Evolutionary conservation across 2,329 filamentous ascomycete genomes (phyloP), one percentile per base, ranked within the genome.

Genomic region (Coniella lustricola): DNA sequence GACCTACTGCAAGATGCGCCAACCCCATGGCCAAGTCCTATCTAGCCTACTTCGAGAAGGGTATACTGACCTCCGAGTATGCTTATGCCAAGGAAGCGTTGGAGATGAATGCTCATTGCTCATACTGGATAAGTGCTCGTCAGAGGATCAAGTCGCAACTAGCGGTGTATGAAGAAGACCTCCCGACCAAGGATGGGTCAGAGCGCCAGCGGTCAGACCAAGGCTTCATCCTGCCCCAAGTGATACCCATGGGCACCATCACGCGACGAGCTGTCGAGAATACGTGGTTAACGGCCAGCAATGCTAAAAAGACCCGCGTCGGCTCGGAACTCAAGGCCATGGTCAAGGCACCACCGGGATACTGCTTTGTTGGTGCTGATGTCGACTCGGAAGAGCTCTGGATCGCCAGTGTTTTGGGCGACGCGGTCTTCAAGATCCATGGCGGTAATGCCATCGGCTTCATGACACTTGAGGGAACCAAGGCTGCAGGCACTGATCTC

Each of bases 211-310:
- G 48, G 58, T 58, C 25, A 46, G 56, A 16, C n/a, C 65, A 57
- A n/a, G 93, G 93, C 1, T 95, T 88, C 60, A 98, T 98, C 53
- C 67, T 98, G 17, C 93, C 93, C 1, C 93, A 98, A 60, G 75
- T 98, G 51, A 96, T 98, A 48, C 93, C 93, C 0, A 98, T 98
- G 93, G 93, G 93, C 14, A 98, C 94, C 7, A 88, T 98, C 54
- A 98, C 93, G 2, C 80, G 93, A 44, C 79, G 93, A 61, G 88
- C 91, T 0, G 93, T 98, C 7, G 93, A 98, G 60, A 97, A 96
- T 55, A 98, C 93, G 0, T 98, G 94, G 93, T 77, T 98, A 40
- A 98, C 93, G 3, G 94, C 93, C 2, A 94, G 90, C 59, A 98
- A 98, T 60, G 94, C 94, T 1, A 98, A 98, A 70, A 82, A 82